Base-by-base conservation (phyloP, 2,329 filamentous ascomycete species). In the Geosmithia morbida region DNA sequence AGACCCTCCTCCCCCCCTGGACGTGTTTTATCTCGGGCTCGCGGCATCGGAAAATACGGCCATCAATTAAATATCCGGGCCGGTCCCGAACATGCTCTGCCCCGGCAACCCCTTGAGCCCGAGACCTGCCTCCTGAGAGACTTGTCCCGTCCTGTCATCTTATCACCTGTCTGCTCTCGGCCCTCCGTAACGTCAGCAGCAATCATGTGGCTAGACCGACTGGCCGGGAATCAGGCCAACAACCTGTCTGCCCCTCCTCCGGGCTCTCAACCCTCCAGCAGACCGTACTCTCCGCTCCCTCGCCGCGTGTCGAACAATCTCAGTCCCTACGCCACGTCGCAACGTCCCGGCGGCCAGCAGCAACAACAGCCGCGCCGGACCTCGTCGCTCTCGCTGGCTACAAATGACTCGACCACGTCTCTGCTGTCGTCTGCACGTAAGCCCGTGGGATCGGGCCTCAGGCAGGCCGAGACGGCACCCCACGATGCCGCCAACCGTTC, bases 121-220 rank as follows among this genome's bases (percentile, higher is more conserved):
- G 41, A 18, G 42, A 18, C 42, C 16, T 29, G 42, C 18, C n/a
- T 43, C 19, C 26, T 43, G 42, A 43, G 18, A 22, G 26, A 17
- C 11, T 16, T 13, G 17, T 29, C 18, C 13, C 16, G 30, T 29
- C 26, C 26, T n/a, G 14, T 22, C 26, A 22, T 43, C 42, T n/a
- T n/a, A 18, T 29, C 45, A 50, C 41, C 46, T 49, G 44, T 47
- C 48, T 48, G 45, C 51, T 42, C n/a, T n/a, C n/a, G n/a, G n/a
- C n/a, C 51, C 51, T 48, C 49, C 51, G 57, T 3, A 11, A 37
- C 33, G 14, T 11, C 33, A 37, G 33, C 33, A 13, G 11, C 18
- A 19, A 66, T 57, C 57, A 94, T 94, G 87, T 95, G 88, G 88
- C 79, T 94, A 60, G 88, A 95, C 69, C 83, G 88, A 62, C 79